Base-by-base conservation (phyloP, 768 basidiomycete species). In the Suillus ampliporus region DNA sequence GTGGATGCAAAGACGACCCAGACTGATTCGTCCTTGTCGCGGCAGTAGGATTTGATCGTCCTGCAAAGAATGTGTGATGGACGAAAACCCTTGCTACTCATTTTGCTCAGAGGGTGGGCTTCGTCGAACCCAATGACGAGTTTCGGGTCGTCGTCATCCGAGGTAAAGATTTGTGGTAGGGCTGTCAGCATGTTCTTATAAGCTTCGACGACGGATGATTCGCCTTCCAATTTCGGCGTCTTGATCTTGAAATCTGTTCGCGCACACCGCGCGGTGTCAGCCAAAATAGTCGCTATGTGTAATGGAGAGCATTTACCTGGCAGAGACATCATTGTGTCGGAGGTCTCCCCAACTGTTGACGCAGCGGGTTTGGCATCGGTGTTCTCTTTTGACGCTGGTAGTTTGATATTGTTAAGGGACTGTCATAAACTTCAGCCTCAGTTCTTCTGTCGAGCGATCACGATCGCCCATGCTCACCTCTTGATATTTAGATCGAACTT, bases 1-100 rank as follows among this genome's bases (percentile, higher is more conserved):
- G 58, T 63, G n/a, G 58, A 63, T 23, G 48, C 6, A 43, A 63
- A 60, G 7, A 51, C 40, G 19, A 52, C 62, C 62, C 62, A 63
- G 38, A 60, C 35, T 1, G 48, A 13, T 35, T 11, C 51, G 0
- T 52, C 34, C 13, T 13, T 31, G 11, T 19, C 10, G 15, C 14
- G 15, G 10, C 38, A 34, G 21, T 47, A 58, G 14, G 2, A 9
- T 7, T 31, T 34, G 19, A 58, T n/a, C 10, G 23, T 44, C 58
- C 28, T 43, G 28, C 26, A 9, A 17, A 47, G 19, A 48, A 48
- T 35, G 11, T 47, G 28, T 13, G 10, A 47, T 31, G 43, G 15
- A 34, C 43, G 14, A 46, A 41, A 46, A 19, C 34, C 10, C 21
- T 58, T 43, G 7, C 34, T 40, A 31, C 48, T 50, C 57, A 41